Evolutionary conservation across 495 filamentous ascomycete species (phyloP), one percentile per base, ranked within the genome.

Genomic region (Podospora appendiculata): DNA sequence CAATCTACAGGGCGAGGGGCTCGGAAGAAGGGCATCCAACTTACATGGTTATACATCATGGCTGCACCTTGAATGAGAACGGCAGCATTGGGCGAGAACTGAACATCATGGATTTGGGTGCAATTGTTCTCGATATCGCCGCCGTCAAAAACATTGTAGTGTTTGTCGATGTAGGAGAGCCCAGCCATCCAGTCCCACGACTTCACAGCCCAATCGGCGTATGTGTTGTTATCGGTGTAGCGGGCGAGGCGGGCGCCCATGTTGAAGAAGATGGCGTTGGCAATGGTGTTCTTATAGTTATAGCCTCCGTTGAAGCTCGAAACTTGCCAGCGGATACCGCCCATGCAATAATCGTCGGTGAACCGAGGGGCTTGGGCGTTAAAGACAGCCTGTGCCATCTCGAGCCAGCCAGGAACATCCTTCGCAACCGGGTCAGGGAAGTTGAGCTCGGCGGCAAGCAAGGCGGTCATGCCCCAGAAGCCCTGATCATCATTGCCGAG

Each of bases 321-420:
- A 46, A 92, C 84, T 71, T 94, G 89, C 89, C 90, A 94, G 51
- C 81, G 77, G 56, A 94, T 66, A 4, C 90, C 90, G 45, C 90
- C 90, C 49, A 77, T 76, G 62, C 90, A 95, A 33, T 75, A 70
- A 0, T 63, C 57, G 16, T 63, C 70, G 45, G 89, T 74, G 86
- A 87, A 89, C 16, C 85, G 70, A 47, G 52, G 11, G 1, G 70
- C 63, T 60, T 89, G 87, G 0, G 80, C 81, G 65, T 91, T 89
- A 69, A 91, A 92, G 5, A 84, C 85, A 8, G 83, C 86, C 62
- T 92, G 86, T n/a, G 85, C 88, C 48, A 93, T 75, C 4, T 84
- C 85, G 4, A 93, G 71, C 87, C 88, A 93, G 53, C 82, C 78
- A 3, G 87, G 85, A 52, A 83, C 54, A 42, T 64, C 69, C 25